A percentile compares a stretch with the other conserved stretches of the same genome.
These are phyloP conservation scores for Williopsis jadinii DNA, from an alignment of 1,139 yeast genomes.

Conservation along the genomic window DNA sequence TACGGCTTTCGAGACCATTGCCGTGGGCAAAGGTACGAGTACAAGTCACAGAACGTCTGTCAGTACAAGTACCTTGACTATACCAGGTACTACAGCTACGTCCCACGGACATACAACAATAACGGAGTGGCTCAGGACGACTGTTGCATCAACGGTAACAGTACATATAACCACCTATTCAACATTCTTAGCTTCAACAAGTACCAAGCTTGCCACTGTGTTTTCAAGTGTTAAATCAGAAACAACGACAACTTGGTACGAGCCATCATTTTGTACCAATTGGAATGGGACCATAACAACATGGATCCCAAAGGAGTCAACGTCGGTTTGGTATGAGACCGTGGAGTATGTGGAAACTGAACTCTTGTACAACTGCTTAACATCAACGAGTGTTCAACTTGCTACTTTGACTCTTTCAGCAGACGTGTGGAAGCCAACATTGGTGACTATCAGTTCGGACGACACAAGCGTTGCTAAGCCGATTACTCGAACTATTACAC, in stretches of 20 bases:
- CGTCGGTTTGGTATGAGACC: constrained; percentile 2
- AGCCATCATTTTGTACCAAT: constrained; percentile 1
- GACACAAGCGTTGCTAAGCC: constrained; percentile 6
- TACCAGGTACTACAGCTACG: constrained; percentile 7
- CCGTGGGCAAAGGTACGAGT: constrained; percentile 2
- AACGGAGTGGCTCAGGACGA: constrained; percentile 4
- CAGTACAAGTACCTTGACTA: constrained; percentile 8
- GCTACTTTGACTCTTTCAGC: constrained; percentile 12
- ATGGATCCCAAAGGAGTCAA: constrained; percentile 1
- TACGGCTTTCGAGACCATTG: constrained; percentile 4
- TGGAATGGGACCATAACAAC: constrained; percentile 12
- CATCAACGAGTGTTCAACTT: constrained; percentile 9
- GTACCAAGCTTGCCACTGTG: not conserved
- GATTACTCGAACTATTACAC: constrained; percentile 1
- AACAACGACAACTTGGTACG: constrained; percentile 2
- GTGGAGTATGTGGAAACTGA: constrained; percentile 1
- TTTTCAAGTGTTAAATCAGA: constrained; percentile 5
- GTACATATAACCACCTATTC: constrained; percentile 12
- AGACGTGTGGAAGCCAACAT: constrained; percentile 12
- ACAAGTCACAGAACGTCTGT: constrained; percentile 6
- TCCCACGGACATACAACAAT: constrained; percentile 1
- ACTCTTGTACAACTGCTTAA: constrained; percentile 4
- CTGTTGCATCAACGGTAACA: constrained; percentile 6
- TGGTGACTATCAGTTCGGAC: constrained; percentile 4
- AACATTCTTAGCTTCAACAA: constrained; percentile 1